Base-by-base conservation (phyloP, 2,329 filamentous ascomycete species). In the Hypocreales sp. region DNA sequence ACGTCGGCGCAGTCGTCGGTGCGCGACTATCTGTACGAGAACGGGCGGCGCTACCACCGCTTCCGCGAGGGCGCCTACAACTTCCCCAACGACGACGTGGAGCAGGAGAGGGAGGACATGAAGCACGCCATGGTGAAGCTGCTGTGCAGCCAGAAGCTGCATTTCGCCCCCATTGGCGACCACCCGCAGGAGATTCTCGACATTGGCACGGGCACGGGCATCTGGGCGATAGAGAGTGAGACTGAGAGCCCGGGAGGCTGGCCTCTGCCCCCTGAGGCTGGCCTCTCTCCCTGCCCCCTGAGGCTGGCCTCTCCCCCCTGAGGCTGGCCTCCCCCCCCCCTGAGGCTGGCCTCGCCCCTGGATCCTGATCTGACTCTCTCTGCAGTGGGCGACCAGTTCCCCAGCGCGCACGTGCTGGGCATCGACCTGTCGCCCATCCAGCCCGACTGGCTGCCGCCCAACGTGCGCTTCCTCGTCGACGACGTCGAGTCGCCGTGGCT, bases 11-110 rank as follows among this genome's bases (percentile, higher is more conserved):
- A 45, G 23, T 56, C 53, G 3, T 50, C 48, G 20, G 50, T 67
- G 15, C 48, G 59, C 23, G 58, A 71, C 33, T 72, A 66, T 36
- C 51, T 55, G 26, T 58, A 53, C 31, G 65, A 71, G 38, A 69
- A 73, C 39, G 68, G 68, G n/a, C 55, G 67, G 15, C 55, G 67
- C 15, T 73, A 72, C 32, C 67, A 71, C 38, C 55, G 55, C 22
- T 68, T 64, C 39, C 53, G 64, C 12, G 62, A 66, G 31, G 66
- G 64, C 5, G 40, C 45, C 8, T 73, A 73, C 38, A 62, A 62
- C 29, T 68, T 72, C 26, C 68, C 69, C 15, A 73, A 72, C 30
- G 69, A 73, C 33, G 67, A 71, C 26, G 48, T 58, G 5, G 68
- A 73, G 45, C 66, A 71, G 40, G 65, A 71, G 35, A 51, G 65